A percentile compares a stretch with the other conserved stretches of the same genome.
Conservation (phyloP, 345 rosid genomes). For the Salix udensis region DNA sequence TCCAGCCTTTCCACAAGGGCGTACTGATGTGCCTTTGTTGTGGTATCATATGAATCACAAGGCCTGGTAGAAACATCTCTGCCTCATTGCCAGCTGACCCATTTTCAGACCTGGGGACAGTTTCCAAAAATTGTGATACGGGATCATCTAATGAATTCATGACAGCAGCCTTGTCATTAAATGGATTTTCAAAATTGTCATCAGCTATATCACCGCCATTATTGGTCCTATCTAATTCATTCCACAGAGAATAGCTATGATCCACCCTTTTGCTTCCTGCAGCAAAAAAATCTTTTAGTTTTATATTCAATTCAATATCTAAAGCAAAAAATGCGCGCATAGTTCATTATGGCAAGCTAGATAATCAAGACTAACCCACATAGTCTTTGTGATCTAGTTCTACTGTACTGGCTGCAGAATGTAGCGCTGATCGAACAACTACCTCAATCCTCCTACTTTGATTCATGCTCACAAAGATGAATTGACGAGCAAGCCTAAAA, state of each 20-base stretch:
- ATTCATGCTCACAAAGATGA: no score
- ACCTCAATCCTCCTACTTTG: no score
- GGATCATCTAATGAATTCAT: constrained; percentile 40
- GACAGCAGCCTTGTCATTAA: constrained; percentile 5
- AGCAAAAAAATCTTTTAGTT: constrained; percentile 1
- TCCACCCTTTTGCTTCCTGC: constrained; percentile 25
- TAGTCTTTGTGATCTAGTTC: no score
- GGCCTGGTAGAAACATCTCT: constrained; percentile 79
- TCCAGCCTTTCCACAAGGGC: constrained; percentile 62
- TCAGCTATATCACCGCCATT: constrained; percentile 12
- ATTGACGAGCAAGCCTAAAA: no score
- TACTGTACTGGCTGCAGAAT: no score
- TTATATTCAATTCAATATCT: no score
- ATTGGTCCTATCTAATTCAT: constrained; percentile 19
- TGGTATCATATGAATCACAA: constrained; percentile 68
- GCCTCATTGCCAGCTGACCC: constrained; percentile 36
- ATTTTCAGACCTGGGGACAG: constrained; percentile 38
- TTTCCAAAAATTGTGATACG: constrained; percentile 56
- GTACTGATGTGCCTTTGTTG: constrained; percentile 24
- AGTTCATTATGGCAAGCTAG: no score
- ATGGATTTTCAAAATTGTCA: constrained; percentile 24
- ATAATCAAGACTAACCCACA: no score
- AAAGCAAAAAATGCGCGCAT: no score
- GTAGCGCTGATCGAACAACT: no score
- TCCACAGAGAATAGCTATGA: constrained; percentile 22